These are phyloP conservation scores for Fagopyrum homotropicum DNA, from an alignment of 148 eudicot genomes.

Conservation along the genomic window DNA sequence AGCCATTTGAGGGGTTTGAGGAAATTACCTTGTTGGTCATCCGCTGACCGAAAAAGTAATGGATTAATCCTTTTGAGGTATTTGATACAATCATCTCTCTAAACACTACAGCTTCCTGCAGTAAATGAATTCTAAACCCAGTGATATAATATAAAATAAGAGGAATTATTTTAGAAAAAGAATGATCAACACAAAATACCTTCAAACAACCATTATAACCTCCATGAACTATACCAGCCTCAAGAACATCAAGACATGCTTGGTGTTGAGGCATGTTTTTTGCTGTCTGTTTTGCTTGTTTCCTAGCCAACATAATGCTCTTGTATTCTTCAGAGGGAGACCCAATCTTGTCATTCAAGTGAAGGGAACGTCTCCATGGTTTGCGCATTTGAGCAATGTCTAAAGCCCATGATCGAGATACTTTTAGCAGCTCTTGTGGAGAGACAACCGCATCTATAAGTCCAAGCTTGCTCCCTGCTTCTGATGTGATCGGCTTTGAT, in stretches of 20 bases:
- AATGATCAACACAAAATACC: constrained; percentile 32
- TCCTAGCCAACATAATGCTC: constrained; percentile 50
- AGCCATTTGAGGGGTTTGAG: neutral
- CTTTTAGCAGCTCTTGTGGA: constrained; percentile 58
- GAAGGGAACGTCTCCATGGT: constrained; percentile 81
- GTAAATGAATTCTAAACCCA: constrained; percentile 6
- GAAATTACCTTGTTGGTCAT: constrained; percentile 66
- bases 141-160: neutral
- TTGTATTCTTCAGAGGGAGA: constrained; percentile 57
- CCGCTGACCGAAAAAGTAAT: constrained; percentile 76
- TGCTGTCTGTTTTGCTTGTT: constrained; percentile 60
- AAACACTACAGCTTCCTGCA: constrained; percentile 62
- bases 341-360: constrained; percentile 64
- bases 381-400: constrained; percentile 68
- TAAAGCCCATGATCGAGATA: constrained; percentile 71
- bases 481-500: constrained; percentile 66
- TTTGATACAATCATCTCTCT: constrained; percentile 51
- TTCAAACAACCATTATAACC: constrained; percentile 65
- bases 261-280: constrained; percentile 83
- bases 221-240: constrained; percentile 75
- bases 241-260: constrained; percentile 83
- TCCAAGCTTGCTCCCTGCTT: constrained; percentile 73
- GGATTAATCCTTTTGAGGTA: constrained; percentile 76
- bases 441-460: constrained; percentile 78
- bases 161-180: neutral